Base-by-base conservation (phyloP, 345 rosid species). In the Citropsis articulata region DNA sequence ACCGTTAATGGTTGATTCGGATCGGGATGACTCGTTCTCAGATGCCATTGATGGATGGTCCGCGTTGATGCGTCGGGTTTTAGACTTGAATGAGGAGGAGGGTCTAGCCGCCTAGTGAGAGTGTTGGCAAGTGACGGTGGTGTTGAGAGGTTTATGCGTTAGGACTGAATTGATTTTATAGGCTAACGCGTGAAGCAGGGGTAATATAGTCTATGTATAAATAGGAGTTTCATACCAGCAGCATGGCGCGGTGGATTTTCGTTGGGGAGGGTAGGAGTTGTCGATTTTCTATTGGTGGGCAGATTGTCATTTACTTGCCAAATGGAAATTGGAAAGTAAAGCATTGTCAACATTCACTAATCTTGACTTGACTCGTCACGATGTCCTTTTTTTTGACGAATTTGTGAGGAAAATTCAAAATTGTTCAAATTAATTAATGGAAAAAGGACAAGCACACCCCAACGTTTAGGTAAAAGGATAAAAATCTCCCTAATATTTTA, bases 1-100 rank as follows among this genome's bases (percentile, higher is more conserved):
- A 42, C 85, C 93, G 42, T 85, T 86, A 35, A 72, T 0, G 33
- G 73, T 45, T 61, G 91, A 76, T 70, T 81, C 85, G 79, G 88
- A 78, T 77, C 79, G 75, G 76, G 88, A 76, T 9, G 83, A 74
- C 24, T 83, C 81, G 70, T 48, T 75, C 4, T 85, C 81, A 60
- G 84, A 73, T 21, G 89, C 88, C 91, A 86, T 87, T 27, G 61
- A 31, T 13, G 78, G 61, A 21, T 21, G 31, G 21, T 56, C 45
- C 45, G 75, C 5, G 12, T 4, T 33, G 36, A 33, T 5, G 36
- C 5, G 36, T 33, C 45, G 75, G 9, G 14, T 4, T 69, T 40
- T 7, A 4, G 36, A 33, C 6, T 4, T n/a, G 28, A 25, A 42
- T 14, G 28, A 69, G n/a, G 27, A 45, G 18, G 24, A 45, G 50